Percentiles rank a stretch among this genome's conserved stretches.
phyloP scores from a whole-genome alignment of 148 eudicot genomes.

The Nepenthes gracilis region DNA sequence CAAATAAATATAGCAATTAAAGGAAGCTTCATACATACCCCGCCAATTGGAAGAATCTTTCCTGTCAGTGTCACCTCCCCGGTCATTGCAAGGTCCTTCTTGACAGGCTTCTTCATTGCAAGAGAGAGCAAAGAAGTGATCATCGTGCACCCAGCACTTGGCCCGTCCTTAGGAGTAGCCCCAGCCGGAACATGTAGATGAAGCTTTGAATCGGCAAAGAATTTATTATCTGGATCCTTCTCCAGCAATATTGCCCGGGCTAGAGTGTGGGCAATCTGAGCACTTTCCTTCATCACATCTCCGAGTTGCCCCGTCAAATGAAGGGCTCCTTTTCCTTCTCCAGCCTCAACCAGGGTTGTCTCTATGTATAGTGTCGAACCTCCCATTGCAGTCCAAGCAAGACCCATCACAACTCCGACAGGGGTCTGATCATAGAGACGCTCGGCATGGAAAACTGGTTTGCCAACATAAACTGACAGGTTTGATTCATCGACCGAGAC shows the following conservation, averaged over 20 bases:
- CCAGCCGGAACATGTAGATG: conserved; percentile 99
- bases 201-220: conserved; percentile 68
- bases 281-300: conserved; percentile 99
- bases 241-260: conserved; percentile 58
- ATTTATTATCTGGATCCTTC: conserved; percentile 48
- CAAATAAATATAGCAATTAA: not conserved
- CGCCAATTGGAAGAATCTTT: conserved; percentile 96
- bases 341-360: conserved; percentile 66
- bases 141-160: conserved; percentile 99
- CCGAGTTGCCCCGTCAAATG: conserved; percentile 92
- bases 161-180: conserved; percentile 98
- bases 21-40: conserved; percentile 53
- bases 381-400: conserved; percentile 99
- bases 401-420: conserved; percentile 94
- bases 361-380: conserved; percentile 95
- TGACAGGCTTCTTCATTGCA: conserved; percentile 72
- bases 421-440: conserved; percentile 90
- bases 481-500: conserved; percentile 59
- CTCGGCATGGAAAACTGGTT: conserved; percentile 97
- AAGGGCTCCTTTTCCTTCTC: conserved; percentile 85
- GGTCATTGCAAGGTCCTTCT: conserved; percentile 92
- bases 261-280: conserved; percentile 90
- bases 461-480: conserved; percentile 84
- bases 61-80: conserved; percentile 95
- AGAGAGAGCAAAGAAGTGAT: conserved; percentile 86